These are phyloP conservation scores for Ceratocystis albifundus DNA, from an alignment of 2,329 filamentous ascomycete genomes.

Conservation along the genomic window DNA sequence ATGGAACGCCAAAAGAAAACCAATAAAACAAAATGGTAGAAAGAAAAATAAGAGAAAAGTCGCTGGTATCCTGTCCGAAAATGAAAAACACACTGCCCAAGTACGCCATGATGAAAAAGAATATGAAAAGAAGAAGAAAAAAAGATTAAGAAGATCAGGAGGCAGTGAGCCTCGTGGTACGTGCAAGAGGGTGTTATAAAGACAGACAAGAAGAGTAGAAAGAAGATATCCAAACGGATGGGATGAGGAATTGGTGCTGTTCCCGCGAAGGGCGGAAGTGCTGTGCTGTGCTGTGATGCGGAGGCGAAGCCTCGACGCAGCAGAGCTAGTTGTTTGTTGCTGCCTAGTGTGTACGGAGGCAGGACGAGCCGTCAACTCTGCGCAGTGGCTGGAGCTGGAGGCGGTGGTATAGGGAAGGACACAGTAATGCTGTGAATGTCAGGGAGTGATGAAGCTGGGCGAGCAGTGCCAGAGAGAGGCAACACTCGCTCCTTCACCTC, in stretches of 20 bases:
- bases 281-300: neutral
- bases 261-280: conserved; percentile 1
- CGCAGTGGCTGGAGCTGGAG: neutral
- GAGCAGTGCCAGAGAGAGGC: neutral
- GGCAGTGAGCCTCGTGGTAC: neutral
- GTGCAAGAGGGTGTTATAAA: conserved; percentile 13
- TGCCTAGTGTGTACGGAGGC: neutral
- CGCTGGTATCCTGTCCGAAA: conserved; percentile 10
- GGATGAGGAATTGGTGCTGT: neutral
- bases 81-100: conserved; percentile 13
- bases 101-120: conserved; percentile 7
- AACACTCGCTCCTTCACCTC: neutral
- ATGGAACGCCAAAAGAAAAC: conserved; percentile 7
- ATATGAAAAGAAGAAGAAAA: neutral
- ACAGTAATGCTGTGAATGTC: neutral
- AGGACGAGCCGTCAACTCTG: conserved; percentile 6
- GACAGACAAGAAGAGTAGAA: conserved; percentile 10
- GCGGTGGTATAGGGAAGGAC: neutral
- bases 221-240: neutral
- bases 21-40: neutral
- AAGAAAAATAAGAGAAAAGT: conserved; percentile 1
- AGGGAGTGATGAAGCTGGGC: neutral
- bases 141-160: conserved; percentile 5
- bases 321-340: neutral
- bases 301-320: conserved; percentile 13